A percentile compares a stretch with the other conserved stretches of the same genome.
Evolutionary conservation across 2,329 filamentous ascomycete species (phyloP).

Genomic region (Pseudocercospora ulei): DNA sequence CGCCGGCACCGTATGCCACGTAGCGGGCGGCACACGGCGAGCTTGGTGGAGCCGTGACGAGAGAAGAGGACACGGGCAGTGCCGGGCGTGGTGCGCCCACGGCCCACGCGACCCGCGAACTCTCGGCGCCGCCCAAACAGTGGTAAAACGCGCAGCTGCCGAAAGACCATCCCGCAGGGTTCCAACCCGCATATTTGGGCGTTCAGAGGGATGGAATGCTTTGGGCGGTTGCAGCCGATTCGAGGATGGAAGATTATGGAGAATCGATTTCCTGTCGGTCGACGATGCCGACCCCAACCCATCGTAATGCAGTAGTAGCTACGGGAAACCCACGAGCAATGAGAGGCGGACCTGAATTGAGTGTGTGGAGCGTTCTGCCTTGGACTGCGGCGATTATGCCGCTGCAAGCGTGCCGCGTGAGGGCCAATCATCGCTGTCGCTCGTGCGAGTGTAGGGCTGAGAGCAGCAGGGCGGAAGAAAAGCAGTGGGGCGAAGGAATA

Average conservation of each 20-base stretch:
- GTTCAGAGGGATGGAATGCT: no score
- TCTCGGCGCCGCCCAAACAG: background rate
- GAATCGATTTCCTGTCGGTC: slow-evolving; percentile 1
- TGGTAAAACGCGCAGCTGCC: slow-evolving; percentile 1
- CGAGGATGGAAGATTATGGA: slow-evolving; percentile 1
- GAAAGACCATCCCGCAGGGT: no score
- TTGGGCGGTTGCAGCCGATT: no score
- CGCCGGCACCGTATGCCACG: slow-evolving; percentile 17
- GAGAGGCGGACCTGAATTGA: slow-evolving; percentile 4
- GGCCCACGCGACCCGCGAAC: background rate
- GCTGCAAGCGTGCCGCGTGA: background rate
- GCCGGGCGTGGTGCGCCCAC: background rate
- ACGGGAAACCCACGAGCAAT: slow-evolving; percentile 1
- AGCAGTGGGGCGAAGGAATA: no score
- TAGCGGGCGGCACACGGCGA: slow-evolving; percentile 8
- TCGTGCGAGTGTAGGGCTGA: background rate
- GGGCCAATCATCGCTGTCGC: slow-evolving; percentile 2
- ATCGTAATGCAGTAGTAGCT: slow-evolving; percentile 7
- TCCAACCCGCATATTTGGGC: no score
- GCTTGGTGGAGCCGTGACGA: no score
- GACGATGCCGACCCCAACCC: slow-evolving; percentile 1
- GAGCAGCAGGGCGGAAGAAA: no score
- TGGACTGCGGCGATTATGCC: background rate
- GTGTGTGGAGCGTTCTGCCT: slow-evolving; percentile 1
- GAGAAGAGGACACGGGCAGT: background rate